Conservation (phyloP, 2,329 filamentous ascomycete species). For the Colletotrichum camelliae region DNA sequence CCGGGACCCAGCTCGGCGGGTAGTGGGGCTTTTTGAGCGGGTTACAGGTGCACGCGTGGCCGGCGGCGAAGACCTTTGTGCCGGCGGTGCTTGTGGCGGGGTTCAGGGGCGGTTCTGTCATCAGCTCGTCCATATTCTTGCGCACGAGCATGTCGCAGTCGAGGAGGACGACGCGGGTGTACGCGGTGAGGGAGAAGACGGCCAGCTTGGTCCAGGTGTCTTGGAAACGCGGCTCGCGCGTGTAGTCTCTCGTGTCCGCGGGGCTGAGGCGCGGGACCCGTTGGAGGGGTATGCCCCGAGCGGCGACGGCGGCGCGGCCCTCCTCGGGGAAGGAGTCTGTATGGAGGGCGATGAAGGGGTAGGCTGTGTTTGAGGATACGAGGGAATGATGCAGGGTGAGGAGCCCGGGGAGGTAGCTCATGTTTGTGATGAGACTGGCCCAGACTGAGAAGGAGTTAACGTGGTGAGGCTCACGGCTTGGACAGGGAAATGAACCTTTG, state of each 20-base stretch:
- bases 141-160: slow-evolving; percentile 88
- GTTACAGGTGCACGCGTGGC: slow-evolving; percentile 87
- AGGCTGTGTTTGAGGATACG: not conserved
- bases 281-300: not conserved
- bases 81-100: slow-evolving; percentile 21
- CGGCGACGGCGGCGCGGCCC: not conserved
- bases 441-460: not conserved
- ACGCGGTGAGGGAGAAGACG: slow-evolving; percentile 74
- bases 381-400: not conserved
- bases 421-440: not conserved
- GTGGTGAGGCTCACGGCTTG: not conserved
- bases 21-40: slow-evolving; percentile 80
- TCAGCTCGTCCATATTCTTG: slow-evolving; percentile 89
- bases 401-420: not conserved
- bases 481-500: not conserved
- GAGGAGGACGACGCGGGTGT: slow-evolving; percentile 79
- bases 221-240: not conserved
- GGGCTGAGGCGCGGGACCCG: not conserved
- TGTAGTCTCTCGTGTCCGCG: not conserved
- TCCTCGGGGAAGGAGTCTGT: not conserved
- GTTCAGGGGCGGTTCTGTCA: slow-evolving; percentile 77
- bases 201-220: not conserved
- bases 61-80: slow-evolving; percentile 73
- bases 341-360: not conserved
- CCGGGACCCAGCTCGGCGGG: slow-evolving; percentile 69